Evolutionary conservation across 495 filamentous ascomycete genomes (phyloP).

Genomic region (Cudoniella acicularis): DNA sequence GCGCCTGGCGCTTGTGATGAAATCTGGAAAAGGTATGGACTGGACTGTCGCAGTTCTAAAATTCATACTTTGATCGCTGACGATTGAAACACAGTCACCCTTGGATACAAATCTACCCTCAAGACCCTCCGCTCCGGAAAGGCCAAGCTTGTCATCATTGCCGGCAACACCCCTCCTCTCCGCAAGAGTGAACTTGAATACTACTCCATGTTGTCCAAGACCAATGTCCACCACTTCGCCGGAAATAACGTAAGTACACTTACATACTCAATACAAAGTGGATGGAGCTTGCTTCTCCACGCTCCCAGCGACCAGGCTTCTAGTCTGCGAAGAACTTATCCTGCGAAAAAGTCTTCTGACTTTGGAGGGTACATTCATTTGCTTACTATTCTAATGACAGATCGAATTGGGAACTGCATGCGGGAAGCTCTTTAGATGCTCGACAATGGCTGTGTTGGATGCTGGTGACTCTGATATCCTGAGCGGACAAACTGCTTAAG

Average conservation of each 20-base stretch:
- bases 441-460: conserved; percentile 91
- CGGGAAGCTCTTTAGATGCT: conserved; percentile 87
- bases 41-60: neutral
- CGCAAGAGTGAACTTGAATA: conserved; percentile 91
- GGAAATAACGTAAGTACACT: conserved; percentile 88
- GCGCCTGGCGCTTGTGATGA: conserved; percentile 86
- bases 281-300: conserved; percentile 20
- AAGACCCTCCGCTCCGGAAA: conserved; percentile 89
- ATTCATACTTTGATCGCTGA: neutral
- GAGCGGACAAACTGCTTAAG: conserved; percentile 59
- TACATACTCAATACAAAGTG: conserved; percentile 9
- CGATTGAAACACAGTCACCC: conserved; percentile 52
- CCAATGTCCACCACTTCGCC: conserved; percentile 90
- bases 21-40: conserved; percentile 77
- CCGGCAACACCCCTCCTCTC: conserved; percentile 93
- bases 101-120: conserved; percentile 94
- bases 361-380: conserved; percentile 76
- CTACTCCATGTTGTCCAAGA: conserved; percentile 91
- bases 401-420: conserved; percentile 94
- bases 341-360: conserved; percentile 78
- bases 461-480: conserved; percentile 98
- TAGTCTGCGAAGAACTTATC: conserved; percentile 41
- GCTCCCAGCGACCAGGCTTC: conserved; percentile 22
- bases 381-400: conserved; percentile 53
- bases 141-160: conserved; percentile 76